A percentile compares a stretch with the other conserved stretches of the same genome.
These are phyloP conservation scores for Lactuca saligna DNA, from an alignment of 129 eudicot species.

Conservation along the genomic window DNA sequence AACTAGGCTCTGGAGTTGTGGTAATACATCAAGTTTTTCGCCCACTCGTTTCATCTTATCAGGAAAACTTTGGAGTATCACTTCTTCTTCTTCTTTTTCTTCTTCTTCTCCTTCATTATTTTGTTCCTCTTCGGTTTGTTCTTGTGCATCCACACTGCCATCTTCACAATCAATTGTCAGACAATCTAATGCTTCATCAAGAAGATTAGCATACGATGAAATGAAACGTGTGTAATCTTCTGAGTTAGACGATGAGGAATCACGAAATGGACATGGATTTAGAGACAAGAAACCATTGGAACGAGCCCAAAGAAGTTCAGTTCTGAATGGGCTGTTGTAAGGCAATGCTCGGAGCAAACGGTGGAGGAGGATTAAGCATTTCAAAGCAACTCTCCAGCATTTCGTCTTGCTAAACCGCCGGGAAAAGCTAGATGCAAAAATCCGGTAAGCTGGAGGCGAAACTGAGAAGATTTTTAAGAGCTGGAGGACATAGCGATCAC, in stretches of 20 bases:
- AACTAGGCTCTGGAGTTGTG: slow-evolving; percentile 56
- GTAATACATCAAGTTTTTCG: slow-evolving; percentile 42
- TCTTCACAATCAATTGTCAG: slow-evolving; percentile 17
- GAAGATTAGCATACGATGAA: slow-evolving; percentile 54
- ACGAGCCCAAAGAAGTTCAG: slow-evolving; percentile 56
- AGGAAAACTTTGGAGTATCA: background rate
- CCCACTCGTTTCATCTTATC: slow-evolving; percentile 37
- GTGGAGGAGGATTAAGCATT: slow-evolving; percentile 70
- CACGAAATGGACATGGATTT: slow-evolving; percentile 60
- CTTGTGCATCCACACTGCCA: slow-evolving; percentile 3
- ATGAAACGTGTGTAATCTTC: slow-evolving; percentile 58
- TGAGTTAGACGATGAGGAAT: slow-evolving; percentile 50
- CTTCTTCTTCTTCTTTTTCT: slow-evolving; percentile 13
- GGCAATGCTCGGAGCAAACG: slow-evolving; percentile 60
- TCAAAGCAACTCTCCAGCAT: slow-evolving; percentile 72
- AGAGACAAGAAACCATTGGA: slow-evolving; percentile 46
- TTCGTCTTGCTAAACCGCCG: slow-evolving; percentile 52
- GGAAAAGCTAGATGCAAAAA: slow-evolving; percentile 46
- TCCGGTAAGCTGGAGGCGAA: slow-evolving; percentile 45
- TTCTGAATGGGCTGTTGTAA: slow-evolving; percentile 38
- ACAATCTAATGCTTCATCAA: slow-evolving; percentile 58
- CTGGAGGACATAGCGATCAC: slow-evolving; percentile 56
- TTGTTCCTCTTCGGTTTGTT: background rate
- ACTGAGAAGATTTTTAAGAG: slow-evolving; percentile 53
- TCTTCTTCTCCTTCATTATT: background rate